Conservation (phyloP, 495 filamentous ascomycete species). For the Hypoxylon intermedium region DNA sequence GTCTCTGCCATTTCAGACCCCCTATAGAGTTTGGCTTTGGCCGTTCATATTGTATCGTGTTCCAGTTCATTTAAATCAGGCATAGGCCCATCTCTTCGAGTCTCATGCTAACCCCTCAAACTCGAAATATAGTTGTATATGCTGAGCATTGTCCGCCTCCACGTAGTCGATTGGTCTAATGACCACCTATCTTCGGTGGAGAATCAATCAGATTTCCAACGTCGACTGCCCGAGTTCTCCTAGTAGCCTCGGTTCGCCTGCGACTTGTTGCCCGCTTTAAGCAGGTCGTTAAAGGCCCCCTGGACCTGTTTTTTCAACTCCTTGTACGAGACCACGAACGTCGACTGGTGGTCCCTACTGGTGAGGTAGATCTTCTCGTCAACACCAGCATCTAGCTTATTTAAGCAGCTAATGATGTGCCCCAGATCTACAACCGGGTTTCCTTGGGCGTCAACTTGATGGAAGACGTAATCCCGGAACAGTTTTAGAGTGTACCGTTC, state of each 20-base stretch:
- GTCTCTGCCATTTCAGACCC: too few relatives aligned
- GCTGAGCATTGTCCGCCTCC: too few relatives aligned
- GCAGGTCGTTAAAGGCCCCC: constrained; percentile 78
- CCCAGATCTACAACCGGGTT: constrained; percentile 82
- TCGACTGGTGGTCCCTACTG: constrained; percentile 87
- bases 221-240: background rate
- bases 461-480: constrained; percentile 96
- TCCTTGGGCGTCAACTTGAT: constrained; percentile 85
- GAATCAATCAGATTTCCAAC: too few relatives aligned
- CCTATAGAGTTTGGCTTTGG: too few relatives aligned
- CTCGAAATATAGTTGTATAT: too few relatives aligned
- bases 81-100: too few relatives aligned
- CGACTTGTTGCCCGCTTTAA: constrained; percentile 58
- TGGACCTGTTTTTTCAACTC: constrained; percentile 83
- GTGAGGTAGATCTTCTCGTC: constrained; percentile 86
- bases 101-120: too few relatives aligned
- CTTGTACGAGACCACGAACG: constrained; percentile 83
- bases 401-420: constrained; percentile 82
- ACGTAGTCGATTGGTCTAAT: too few relatives aligned
- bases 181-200: too few relatives aligned
- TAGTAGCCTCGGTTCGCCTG: constrained; percentile 30
- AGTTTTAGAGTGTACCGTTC: constrained; percentile 91
- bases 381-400: constrained; percentile 88
- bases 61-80: too few relatives aligned
- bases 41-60: too few relatives aligned